Percentiles rank a stretch among this genome's conserved stretches.
phyloP scores from a whole-genome alignment of 768 basidiomycete genomes.

The Gymnopilus junonius region DNA sequence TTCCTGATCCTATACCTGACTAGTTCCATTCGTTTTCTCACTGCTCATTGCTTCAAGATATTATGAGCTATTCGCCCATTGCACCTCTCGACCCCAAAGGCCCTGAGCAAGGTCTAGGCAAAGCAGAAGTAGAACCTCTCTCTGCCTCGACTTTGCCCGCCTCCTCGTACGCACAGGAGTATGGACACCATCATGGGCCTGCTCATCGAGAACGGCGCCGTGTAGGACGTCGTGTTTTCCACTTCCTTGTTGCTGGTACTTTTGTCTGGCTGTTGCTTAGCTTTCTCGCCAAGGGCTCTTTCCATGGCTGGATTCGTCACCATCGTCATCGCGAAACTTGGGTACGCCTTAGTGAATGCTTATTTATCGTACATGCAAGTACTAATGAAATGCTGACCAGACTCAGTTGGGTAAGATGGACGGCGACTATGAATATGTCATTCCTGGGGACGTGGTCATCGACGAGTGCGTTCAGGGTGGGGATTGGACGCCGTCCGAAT shows the following conservation, averaged over 20 bases:
- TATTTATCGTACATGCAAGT: not conserved
- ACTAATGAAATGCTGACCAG: not conserved
- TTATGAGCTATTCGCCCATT: not conserved
- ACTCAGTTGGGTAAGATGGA: not conserved
- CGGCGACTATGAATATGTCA: constrained; percentile 6
- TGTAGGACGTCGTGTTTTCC: not conserved
- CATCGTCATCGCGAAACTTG: not conserved
- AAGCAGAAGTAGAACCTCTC: not conserved
- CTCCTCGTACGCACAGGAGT: not conserved
- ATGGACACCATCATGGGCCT: not conserved
- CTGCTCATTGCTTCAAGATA: not conserved
- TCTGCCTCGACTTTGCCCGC: not conserved
- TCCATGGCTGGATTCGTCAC: not conserved
- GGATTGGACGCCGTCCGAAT: constrained; percentile 3
- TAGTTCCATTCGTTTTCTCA: not conserved
- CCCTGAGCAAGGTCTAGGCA: not conserved
- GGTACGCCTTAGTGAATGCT: not conserved
- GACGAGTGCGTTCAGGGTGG: constrained; percentile 11
- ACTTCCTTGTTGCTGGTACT: not conserved
- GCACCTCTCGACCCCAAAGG: not conserved
- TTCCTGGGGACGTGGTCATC: constrained; percentile 9
- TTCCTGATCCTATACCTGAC: not conserved
- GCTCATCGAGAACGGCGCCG: not conserved
- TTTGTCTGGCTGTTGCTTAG: constrained; percentile 3
- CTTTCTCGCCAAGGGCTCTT: not conserved